phyloP scores from a whole-genome alignment of 768 basidiomycete species.

The Mycena polygramma region DNA sequence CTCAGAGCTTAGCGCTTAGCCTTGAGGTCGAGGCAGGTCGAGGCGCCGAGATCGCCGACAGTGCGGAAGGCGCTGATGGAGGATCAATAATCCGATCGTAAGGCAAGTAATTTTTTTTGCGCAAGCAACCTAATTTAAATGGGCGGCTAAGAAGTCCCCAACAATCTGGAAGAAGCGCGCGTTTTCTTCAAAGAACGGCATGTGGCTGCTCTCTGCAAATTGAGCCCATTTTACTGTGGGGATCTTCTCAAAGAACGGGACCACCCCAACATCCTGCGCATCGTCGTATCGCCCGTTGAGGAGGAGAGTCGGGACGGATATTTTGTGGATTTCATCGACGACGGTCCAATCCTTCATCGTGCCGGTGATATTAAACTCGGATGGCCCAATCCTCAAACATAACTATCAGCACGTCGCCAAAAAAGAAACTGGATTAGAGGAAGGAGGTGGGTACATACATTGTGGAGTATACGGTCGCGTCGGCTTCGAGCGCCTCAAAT shows the following conservation, averaged over 20 bases:
- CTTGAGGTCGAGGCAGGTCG: no score
- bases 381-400: slow-evolving; percentile 36
- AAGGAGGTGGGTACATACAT: not conserved
- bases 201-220: slow-evolving; percentile 59
- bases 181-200: slow-evolving; percentile 58
- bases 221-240: slow-evolving; percentile 58
- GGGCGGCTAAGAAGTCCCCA: slow-evolving; percentile 8
- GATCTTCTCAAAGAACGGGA: slow-evolving; percentile 55
- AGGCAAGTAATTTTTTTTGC: no score
- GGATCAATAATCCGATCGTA: no score
- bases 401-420: not conserved
- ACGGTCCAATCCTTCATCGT: slow-evolving; percentile 62
- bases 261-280: slow-evolving; percentile 53
- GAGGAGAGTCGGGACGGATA: slow-evolving; percentile 54
- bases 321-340: slow-evolving; percentile 56
- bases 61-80: no score
- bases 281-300: slow-evolving; percentile 59
- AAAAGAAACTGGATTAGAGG: not conserved
- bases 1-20: no score
- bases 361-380: slow-evolving; percentile 53
- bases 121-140: not conserved
- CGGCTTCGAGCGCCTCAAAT: slow-evolving; percentile 39
- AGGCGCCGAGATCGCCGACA: no score
- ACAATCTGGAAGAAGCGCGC: slow-evolving; percentile 55
- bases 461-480: slow-evolving; percentile 45